Evolutionary conservation across 768 basidiomycete genomes (phyloP), one percentile per base, ranked within the genome.

Genomic region (Megacollybia marginata): DNA sequence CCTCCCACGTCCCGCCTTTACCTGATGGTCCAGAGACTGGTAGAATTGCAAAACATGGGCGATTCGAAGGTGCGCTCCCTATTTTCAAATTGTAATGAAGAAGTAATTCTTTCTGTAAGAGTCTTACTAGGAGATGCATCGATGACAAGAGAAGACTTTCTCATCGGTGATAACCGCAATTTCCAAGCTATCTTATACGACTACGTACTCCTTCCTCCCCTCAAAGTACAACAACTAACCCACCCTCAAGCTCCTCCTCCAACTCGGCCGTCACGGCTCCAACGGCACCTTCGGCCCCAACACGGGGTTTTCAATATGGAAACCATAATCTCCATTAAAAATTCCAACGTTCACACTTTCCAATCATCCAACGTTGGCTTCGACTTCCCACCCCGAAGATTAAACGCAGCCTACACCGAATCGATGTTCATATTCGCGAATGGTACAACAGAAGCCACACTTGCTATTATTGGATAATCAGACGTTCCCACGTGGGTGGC

Each of bases 181-280:
- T 55, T 55, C n/a, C 55, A 55, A 48, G 44, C 53, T 20, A 48
- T 53, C 31, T n/a, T 55, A 11, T 55, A 53, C 33, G 55, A 55
- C 46, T 28, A 50, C 19, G 52, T 48, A 44, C n/a, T 19, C 15
- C 11, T 44, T 48, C 20, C 36, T 28, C 6, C 23, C 2, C 23
- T n/a, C n/a, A n/a, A n/a, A n/a, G n/a, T n/a, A n/a, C n/a, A n/a
- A 28, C 23, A 28, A 28, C 23, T 28, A 28, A 28, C 6, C 23
- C 23, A 28, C 2, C 6, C 23, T 28, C 23, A 28, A 54, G 50
- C 51, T 49, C 38, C 43, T 55, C 10, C 42, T 53, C 13, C 54
- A 55, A 32, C 54, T 54, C 13, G 50, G 44, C 28, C 31, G 48
- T 18, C 51, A 51, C 36, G 53, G 53, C n/a, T 49, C 48, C 23